Base-by-base conservation (phyloP, 1,284 basidiomycete genomes). In the Apiotrichum montevideense region DNA sequence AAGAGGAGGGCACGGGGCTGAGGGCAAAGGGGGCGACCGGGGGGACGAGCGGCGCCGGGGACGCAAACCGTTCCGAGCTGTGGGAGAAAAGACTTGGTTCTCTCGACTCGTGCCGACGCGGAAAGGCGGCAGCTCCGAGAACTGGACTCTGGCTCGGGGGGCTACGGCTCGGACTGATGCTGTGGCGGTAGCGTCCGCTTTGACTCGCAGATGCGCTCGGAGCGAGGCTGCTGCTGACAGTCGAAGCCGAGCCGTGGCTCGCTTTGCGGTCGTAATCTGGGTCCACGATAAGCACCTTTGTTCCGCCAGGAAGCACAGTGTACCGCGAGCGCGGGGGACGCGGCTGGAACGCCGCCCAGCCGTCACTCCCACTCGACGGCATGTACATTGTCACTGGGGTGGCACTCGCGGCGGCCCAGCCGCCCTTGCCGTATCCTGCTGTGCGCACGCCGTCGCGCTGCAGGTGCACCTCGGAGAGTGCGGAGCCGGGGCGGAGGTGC, bases 341-440 rank as follows among this genome's bases (percentile, higher is more conserved):
- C 4, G 61, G 60, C 40, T 73, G 73, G 54, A 73, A 73, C 0
- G 69, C 64, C 1, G 64, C 64, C 68, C 69, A 75, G 11, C 73
- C 73, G 45, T 66, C 68, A 15, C 64, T 63, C 2, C 53, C 60
- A 1, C 45, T 48, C 3, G 59, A 34, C 7, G 73, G 73, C 64
- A 73, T 68, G 53, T 65, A 72, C 72, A 74, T 72, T 51, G 63
- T 64, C 6, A 67, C 59, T 1, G 72, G 71, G 9, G 68, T 54
- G 2, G 67, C 65, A 1, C 65, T 63, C 1, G 69, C 72, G 0
- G 66, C 66, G 10, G 73, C 73, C 72, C 72, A 75, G 14, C 73
- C 73, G 3, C 73, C 73, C 55, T 70, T 71, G 9, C 73, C 73
- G 37, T 62, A 66, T 5, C 67, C 71, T 3, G 53, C 57, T 1